Percentiles rank a stretch among this genome's conserved stretches.
phyloP scores from a whole-genome alignment of 352 stramenopile genomes.

The Peronospora tabacina region DNA sequence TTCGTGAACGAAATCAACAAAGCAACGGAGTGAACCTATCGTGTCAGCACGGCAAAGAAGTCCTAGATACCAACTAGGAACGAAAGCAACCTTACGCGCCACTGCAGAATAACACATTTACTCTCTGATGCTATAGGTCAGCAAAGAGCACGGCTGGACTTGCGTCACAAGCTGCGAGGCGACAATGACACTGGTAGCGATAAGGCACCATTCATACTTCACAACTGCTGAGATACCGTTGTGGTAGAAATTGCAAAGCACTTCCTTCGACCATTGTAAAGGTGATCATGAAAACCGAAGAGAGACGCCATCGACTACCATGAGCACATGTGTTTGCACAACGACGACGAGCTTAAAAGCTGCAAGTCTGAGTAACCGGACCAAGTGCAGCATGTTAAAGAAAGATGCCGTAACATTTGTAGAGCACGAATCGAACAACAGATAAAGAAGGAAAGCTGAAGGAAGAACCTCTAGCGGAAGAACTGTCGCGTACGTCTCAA shows the following conservation, averaged over 20 bases:
- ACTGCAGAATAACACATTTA: conserved; percentile 41
- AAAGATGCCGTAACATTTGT: conserved; percentile 79
- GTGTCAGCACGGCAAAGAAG: conserved; percentile 94
- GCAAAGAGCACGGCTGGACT: conserved; percentile 2
- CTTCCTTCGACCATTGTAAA: conserved; percentile 76
- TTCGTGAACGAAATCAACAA: conserved; percentile 91
- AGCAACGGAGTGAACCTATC: conserved; percentile 89
- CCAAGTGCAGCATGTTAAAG: conserved; percentile 76
- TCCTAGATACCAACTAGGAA: conserved; percentile 94
- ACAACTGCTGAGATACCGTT: conserved; percentile 71
- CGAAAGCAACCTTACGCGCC: too few species aligned
- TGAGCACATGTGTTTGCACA: conserved; percentile 41
- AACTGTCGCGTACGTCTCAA: too few species aligned
- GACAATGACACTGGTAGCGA: conserved; percentile 92
- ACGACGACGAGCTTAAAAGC: conserved; percentile 69
- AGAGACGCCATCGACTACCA: conserved; percentile 45
- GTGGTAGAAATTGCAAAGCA: conserved; percentile 85
- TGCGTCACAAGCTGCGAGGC: conserved; percentile 96
- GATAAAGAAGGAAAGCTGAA: too few species aligned
- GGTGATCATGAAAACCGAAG: conserved; percentile 82
- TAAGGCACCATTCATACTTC: conserved; percentile 84
- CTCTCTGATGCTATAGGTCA: not conserved
- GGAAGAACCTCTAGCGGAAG: too few species aligned
- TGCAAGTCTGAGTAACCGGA: conserved; percentile 55
- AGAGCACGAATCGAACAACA: conserved; percentile 71